Conservation (phyloP, 257 asterid genomes). For the Solanum arcanum region DNA sequence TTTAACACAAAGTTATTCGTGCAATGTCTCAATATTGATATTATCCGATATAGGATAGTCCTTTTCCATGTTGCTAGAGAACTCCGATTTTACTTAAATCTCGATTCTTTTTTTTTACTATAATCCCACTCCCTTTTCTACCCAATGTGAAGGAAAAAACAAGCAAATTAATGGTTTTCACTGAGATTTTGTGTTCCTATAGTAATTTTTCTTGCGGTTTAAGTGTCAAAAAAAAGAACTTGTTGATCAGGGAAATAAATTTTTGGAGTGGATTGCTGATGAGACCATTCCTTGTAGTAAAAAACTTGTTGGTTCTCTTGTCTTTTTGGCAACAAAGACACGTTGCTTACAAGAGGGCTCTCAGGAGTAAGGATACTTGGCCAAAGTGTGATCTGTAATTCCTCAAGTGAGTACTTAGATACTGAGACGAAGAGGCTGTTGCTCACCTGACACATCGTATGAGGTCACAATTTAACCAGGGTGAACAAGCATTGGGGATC, state of each 20-base stretch:
- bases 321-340: conserved; percentile 62
- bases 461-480: too few relatives aligned
- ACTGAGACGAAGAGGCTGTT: not conserved
- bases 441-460: not conserved
- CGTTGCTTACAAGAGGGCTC: conserved; percentile 65
- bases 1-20: not conserved
- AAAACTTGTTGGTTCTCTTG: conserved; percentile 47
- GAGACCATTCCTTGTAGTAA: conserved; percentile 36
- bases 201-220: not conserved
- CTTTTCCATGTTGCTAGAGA: not conserved
- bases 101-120: not conserved
- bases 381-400: too few relatives aligned
- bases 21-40: not conserved
- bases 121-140: not conserved
- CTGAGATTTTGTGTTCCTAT: not conserved
- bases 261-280: conserved; percentile 43
- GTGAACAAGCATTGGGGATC: not conserved
- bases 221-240: not conserved
- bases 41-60: not conserved
- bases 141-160: not conserved
- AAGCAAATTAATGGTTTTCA: not conserved
- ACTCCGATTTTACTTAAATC: not conserved
- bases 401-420: not conserved
- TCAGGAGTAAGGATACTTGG: not conserved
- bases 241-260: conserved; percentile 47